Base-by-base conservation (phyloP, 768 basidiomycete species). In the Lentinula sp. region DNA sequence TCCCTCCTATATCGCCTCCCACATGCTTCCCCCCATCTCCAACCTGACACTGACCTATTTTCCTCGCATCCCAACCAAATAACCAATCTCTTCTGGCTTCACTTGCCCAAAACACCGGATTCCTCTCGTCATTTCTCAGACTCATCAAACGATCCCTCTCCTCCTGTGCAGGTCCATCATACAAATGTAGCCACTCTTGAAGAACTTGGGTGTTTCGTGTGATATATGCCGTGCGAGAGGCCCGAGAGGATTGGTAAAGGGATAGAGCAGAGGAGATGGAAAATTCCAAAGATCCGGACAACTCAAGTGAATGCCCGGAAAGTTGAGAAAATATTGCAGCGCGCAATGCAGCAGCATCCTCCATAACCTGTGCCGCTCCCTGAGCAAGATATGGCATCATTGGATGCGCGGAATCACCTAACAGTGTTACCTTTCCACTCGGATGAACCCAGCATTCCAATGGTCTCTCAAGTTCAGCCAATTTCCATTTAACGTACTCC, bases 301-400 rank as follows among this genome's bases (percentile, higher is more conserved):
- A 69, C 63, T 62, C 66, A 59, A 56, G 65, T 65, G 39, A 66
- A 64, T 18, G 11, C 13, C 37, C 37, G 13, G 37, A 13, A 8
- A 13, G 37, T 13, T 8, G 37, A 39, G 34, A 69, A 57, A 31
- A 50, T 35, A 78, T 62, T 4, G 68, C 65, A 10, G 71, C 66
- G 0, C 70, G 71, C 10, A 78, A 62, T 1, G 73, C 70, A 0
- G 73, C 72, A 1, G 69, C 76, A 60, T 79, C 77, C 57, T 80
- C 77, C 28, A 76, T 70, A 0, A 75, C 76, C 52, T 77, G 74
- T 1, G 78, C 72, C 2, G 76, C 76, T 5, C 76, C 77, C 63
- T 76, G 71, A 1, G 60, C 56, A 11, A 62, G 59, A 48, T 62
- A 58, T 4, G 52, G 16, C 42, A 59, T 54, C 40, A 64, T 65